These are phyloP conservation scores for Stipa capillata DNA, from an alignment of 176 grass and related monocot species.

Conservation along the genomic window DNA sequence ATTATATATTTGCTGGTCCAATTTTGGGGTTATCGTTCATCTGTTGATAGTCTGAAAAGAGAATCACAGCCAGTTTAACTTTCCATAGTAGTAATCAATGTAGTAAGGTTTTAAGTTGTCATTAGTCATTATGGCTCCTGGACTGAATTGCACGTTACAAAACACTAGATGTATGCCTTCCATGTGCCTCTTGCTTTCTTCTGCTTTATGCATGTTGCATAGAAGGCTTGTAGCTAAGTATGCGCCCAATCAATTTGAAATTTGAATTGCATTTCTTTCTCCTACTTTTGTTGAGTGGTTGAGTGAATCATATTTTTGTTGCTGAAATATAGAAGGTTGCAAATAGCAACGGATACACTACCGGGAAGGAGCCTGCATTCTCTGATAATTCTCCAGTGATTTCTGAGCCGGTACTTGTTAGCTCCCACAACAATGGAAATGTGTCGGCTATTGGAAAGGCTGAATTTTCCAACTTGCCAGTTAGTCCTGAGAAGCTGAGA, in stretches of 20 bases:
- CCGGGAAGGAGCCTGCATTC: constrained; percentile 33
- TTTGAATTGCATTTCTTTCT: not conserved
- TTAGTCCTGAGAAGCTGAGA: constrained; percentile 29
- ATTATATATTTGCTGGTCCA: not conserved
- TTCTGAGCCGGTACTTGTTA: constrained; percentile 73
- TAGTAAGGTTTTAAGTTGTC: not conserved
- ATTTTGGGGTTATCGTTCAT: not conserved
- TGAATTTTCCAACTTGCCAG: constrained; percentile 8
- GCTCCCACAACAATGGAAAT: constrained; percentile 23
- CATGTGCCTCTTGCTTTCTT: not conserved
- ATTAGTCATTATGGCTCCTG: not conserved
- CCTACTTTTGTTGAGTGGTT: not conserved
- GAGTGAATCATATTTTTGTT: not conserved
- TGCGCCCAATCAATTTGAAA: not conserved
- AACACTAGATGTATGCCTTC: not conserved
- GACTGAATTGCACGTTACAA: not conserved
- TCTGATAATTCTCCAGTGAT: constrained; percentile 61
- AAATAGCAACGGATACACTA: constrained; percentile 37
- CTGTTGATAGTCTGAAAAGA: not conserved
- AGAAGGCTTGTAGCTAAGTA: not conserved
- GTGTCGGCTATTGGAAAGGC: constrained; percentile 2
- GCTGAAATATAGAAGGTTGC: constrained; percentile 39
- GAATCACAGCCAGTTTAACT: not conserved
- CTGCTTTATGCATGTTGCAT: not conserved
- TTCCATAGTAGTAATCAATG: not conserved